Evolutionary conservation across 805 yeast genomes (phyloP).

Genomic region (Candida glaebosa): DNA sequence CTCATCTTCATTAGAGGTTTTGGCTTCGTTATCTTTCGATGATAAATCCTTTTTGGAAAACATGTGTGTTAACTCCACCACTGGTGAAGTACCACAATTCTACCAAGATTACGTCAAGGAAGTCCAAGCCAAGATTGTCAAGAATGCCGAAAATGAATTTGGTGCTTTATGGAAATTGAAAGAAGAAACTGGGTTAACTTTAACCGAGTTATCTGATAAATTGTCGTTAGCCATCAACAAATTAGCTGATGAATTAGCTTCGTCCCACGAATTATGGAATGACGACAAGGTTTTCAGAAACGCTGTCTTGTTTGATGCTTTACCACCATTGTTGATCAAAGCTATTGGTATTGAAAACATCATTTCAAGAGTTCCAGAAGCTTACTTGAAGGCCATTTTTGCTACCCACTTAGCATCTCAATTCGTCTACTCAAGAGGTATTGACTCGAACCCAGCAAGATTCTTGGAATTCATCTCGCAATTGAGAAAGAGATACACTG

Average conservation of each 20-base stretch:
- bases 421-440: constrained; percentile 79
- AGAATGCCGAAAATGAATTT: constrained; percentile 82
- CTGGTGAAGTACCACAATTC: constrained; percentile 61
- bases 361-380: constrained; percentile 75
- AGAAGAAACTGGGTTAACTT: constrained; percentile 57
- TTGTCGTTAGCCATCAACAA: constrained; percentile 80
- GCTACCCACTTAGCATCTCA: constrained; percentile 82
- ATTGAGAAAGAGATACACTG: constrained; percentile 44
- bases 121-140: constrained; percentile 72
- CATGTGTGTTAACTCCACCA: constrained; percentile 67
- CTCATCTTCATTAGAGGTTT: constrained; percentile 90
- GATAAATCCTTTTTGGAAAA: constrained; percentile 75
- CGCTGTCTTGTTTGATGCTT: constrained; percentile 68
- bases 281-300: constrained; percentile 75
- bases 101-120: constrained; percentile 80
- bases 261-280: constrained; percentile 78
- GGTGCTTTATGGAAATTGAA: constrained; percentile 81
- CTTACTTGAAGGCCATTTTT: constrained; percentile 84
- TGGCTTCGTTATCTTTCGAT: constrained; percentile 88
- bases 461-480: constrained; percentile 67
- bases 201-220: constrained; percentile 73
- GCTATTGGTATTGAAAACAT: constrained; percentile 66
- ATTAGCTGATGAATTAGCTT: constrained; percentile 79
- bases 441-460: constrained; percentile 75
- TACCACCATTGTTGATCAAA: constrained; percentile 68